These are phyloP conservation scores for Starmerella vaccinii DNA, from an alignment of 805 yeast genomes.

Conservation along the genomic window DNA sequence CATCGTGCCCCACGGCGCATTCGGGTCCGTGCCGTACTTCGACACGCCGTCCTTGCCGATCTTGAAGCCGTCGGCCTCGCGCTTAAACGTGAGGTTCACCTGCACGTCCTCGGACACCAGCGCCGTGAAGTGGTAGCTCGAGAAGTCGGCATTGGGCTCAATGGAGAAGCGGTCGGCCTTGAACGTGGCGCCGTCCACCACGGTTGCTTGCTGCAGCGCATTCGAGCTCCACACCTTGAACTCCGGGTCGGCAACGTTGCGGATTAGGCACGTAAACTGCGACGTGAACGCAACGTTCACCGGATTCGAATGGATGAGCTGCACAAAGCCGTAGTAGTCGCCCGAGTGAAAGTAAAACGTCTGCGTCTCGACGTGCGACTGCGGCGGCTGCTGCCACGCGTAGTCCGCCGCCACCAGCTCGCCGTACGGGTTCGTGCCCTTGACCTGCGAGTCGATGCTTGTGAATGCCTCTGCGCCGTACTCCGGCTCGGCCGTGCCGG, in stretches of 20 bases:
- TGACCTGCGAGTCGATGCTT: conserved; percentile 59
- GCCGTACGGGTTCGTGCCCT: conserved; percentile 46
- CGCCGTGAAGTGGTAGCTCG: conserved; percentile 45
- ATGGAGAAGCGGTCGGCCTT: conserved; percentile 64
- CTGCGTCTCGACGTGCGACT: conserved; percentile 91
- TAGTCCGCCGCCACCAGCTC: conserved; percentile 58
- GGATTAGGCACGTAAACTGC: conserved; percentile 83
- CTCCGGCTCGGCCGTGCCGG: conserved; percentile 96
- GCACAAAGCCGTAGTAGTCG: conserved; percentile 72
- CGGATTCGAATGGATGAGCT: conserved; percentile 85
- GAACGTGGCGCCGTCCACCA: conserved; percentile 55
- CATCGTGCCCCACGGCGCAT: conserved; percentile 94
- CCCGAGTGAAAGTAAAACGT: conserved; percentile 72
- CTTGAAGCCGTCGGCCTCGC: conserved; percentile 62
- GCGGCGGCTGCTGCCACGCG: conserved; percentile 60
- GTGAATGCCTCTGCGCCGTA: conserved; percentile 89
- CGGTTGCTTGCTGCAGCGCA: conserved; percentile 64
- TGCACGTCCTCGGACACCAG: conserved; percentile 55
- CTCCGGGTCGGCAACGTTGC: conserved; percentile 41
- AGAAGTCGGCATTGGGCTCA: conserved; percentile 46
- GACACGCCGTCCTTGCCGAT: conserved; percentile 84
- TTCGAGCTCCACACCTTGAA: conserved; percentile 82
- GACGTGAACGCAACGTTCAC: conserved; percentile 75
- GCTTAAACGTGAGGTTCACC: conserved; percentile 56
- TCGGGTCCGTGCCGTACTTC: conserved; percentile 70